Evolutionary conservation across 2,329 filamentous ascomycete species (phyloP).

Genomic region (Geosmithia flava): DNA sequence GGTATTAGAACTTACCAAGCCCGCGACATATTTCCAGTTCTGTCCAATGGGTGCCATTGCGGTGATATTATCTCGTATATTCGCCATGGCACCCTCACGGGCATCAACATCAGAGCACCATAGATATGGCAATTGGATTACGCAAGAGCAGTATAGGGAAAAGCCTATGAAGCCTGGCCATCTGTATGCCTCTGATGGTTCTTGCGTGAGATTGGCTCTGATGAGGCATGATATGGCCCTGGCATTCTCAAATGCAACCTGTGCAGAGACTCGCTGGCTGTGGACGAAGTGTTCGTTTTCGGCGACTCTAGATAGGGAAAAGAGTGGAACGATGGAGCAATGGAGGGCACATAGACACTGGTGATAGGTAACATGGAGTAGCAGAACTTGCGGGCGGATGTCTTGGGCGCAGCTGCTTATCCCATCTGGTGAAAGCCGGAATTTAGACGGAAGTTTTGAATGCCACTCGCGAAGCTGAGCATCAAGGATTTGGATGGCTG

Average conservation of each 20-base stretch:
- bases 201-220: not conserved
- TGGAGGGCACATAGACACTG: not conserved
- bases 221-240: not conserved
- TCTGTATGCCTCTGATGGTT: not conserved
- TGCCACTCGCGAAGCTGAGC: not conserved
- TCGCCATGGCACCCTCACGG: not conserved
- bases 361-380: not conserved
- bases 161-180: not conserved
- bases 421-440: not conserved
- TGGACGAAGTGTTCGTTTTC: not conserved
- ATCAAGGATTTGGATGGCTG: not conserved
- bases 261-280: not conserved
- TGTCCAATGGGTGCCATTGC: not conserved
- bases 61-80: not conserved
- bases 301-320: not conserved
- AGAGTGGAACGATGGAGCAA: not conserved
- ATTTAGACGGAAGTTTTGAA: not conserved
- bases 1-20: not conserved
- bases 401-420: not conserved
- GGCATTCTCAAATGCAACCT: not conserved
- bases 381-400: not conserved
- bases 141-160: not conserved
- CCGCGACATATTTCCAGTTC: not conserved
- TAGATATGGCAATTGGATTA: not conserved
- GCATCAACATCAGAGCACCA: not conserved